Conservation (phyloP, 2,329 filamentous ascomycete genomes). For the Ramularia endophylla region DNA sequence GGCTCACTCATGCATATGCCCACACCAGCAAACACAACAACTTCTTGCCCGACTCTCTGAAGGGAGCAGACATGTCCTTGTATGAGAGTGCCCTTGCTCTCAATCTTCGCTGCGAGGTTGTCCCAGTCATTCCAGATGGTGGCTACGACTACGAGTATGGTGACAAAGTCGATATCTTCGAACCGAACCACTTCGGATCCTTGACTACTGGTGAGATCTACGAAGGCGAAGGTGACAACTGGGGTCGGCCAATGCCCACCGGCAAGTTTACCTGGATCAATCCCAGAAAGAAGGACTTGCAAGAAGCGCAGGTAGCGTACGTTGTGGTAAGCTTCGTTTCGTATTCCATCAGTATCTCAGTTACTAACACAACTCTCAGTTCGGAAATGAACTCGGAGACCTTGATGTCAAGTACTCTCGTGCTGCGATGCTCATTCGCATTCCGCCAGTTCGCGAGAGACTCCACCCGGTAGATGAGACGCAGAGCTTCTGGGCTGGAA, state of each 20-base stretch:
- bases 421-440: constrained; percentile 6
- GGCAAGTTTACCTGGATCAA: constrained; percentile 1
- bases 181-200: not conserved
- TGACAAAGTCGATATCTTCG: not conserved
- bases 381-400: constrained; percentile 4
- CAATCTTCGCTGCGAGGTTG: constrained; percentile 3
- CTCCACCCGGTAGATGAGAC: not conserved
- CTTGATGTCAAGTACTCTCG: constrained; percentile 2
- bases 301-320: constrained; percentile 3
- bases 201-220: not conserved
- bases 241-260: not conserved
- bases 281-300: not conserved
- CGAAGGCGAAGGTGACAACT: not conserved
- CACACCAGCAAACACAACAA: constrained; percentile 14
- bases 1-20: constrained; percentile 22
- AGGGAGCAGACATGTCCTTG: constrained; percentile 24
- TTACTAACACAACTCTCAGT: constrained; percentile 1
- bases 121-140: constrained; percentile 1
- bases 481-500: not conserved
- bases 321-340: not conserved
- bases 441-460: constrained; percentile 2
- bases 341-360: not conserved
- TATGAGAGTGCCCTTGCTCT: constrained; percentile 16
- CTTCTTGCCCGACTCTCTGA: constrained; percentile 20
- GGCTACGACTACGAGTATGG: not conserved